phyloP scores from a whole-genome alignment of 768 basidiomycete species.

The Podaxis pistillaris region DNA sequence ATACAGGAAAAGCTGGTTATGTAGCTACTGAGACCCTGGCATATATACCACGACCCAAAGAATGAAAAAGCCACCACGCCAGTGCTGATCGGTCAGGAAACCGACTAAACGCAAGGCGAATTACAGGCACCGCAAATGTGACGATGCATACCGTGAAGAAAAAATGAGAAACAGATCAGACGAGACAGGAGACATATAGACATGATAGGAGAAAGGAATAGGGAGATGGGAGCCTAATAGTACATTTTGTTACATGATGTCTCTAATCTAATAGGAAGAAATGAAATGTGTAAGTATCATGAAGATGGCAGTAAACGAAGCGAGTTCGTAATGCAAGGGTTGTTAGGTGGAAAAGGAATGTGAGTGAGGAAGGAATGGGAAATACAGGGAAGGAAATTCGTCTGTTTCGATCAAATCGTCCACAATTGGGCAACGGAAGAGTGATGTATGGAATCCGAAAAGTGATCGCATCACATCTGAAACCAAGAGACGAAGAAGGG shows the following conservation, averaged over 20 bases:
- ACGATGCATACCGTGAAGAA: not conserved
- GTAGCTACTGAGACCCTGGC: not conserved
- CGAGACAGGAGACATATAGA: not conserved
- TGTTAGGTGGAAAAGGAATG: not conserved
- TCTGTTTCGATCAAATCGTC: not conserved
- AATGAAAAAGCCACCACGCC: not conserved
- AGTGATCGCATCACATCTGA: not conserved
- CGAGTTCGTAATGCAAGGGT: not conserved
- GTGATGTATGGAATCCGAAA: not conserved
- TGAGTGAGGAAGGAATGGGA: not conserved
- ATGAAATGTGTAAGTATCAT: not conserved
- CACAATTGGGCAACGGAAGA: not conserved
- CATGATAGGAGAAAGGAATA: not conserved
- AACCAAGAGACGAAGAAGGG: not conserved
- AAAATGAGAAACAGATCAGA: not conserved
- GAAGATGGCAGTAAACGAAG: not conserved
- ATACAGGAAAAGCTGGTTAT: not conserved
- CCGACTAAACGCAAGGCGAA: not conserved
- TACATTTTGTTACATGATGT: constrained; percentile 12
- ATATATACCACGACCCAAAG: not conserved
- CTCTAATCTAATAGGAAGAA: not conserved
- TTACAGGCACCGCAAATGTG: constrained; percentile 9
- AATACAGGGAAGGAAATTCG: not conserved
- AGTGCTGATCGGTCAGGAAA: not conserved
- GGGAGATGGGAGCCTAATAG: not conserved